phyloP scores from a whole-genome alignment of 1,284 basidiomycete species.

The Flammula alnicola region DNA sequence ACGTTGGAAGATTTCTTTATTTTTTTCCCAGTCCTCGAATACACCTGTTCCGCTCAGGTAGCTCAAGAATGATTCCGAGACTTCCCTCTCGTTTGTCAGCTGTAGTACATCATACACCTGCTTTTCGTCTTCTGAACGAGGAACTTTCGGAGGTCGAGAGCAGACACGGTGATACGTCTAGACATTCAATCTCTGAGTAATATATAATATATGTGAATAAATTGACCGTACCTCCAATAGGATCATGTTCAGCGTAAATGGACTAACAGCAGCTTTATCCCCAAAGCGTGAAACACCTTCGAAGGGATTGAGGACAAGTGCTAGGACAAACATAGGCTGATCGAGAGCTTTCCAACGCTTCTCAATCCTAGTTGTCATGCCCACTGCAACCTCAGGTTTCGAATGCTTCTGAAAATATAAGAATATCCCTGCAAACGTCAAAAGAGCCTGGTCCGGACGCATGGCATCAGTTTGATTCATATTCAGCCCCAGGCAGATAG shows the following conservation, averaged over 20 bases:
- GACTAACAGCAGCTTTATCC: slow-evolving; percentile 25
- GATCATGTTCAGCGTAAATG: slow-evolving; percentile 25
- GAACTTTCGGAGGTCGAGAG: slow-evolving; percentile 17
- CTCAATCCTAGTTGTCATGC: slow-evolving; percentile 28
- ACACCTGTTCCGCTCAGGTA: slow-evolving; percentile 26
- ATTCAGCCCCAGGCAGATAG: slow-evolving; percentile 33
- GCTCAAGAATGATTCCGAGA: slow-evolving; percentile 25
- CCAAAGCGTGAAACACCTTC: slow-evolving; percentile 30
- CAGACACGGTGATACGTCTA: slow-evolving; percentile 26
- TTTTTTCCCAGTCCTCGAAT: slow-evolving; percentile 26
- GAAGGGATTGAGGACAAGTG: slow-evolving; percentile 29
- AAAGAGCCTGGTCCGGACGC: slow-evolving; percentile 29
- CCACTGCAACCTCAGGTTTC: slow-evolving; percentile 19
- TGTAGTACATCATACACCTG: not conserved
- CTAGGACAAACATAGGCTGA: slow-evolving; percentile 27
- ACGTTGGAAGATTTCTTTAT: slow-evolving; percentile 14
- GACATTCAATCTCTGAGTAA: not conserved
- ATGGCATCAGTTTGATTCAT: slow-evolving; percentile 32
- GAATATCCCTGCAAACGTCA: slow-evolving; percentile 32
- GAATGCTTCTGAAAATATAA: slow-evolving; percentile 30
- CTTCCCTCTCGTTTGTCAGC: slow-evolving; percentile 19
- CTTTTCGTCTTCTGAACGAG: slow-evolving; percentile 13
- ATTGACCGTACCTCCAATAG: slow-evolving; percentile 23
- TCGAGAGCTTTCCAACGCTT: slow-evolving; percentile 31
- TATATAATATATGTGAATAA: not conserved